These are phyloP conservation scores for Nematocida ironsii DNA, from an alignment of 371 early-diverging fungal genomes.

Conservation along the genomic window DNA sequence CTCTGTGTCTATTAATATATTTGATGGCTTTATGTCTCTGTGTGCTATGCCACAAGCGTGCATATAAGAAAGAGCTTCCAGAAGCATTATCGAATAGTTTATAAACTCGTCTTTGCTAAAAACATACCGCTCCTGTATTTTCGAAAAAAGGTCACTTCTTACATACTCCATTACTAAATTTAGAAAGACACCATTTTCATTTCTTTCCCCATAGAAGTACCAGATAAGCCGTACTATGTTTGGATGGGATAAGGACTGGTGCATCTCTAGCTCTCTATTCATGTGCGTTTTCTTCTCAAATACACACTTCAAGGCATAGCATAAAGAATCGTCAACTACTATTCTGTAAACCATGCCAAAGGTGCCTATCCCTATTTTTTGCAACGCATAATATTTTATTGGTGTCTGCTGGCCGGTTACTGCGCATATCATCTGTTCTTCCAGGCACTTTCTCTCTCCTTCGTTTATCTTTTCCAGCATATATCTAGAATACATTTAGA, in stretches of 20 bases:
- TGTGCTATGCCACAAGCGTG: slow-evolving; percentile 89
- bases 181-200: slow-evolving; percentile 58
- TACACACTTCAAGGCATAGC: slow-evolving; percentile 66
- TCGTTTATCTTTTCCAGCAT: not conserved
- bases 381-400: slow-evolving; percentile 27
- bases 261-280: slow-evolving; percentile 66
- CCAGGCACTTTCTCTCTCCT: slow-evolving; percentile 14
- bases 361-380: slow-evolving; percentile 66
- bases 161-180: slow-evolving; percentile 64
- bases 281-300: slow-evolving; percentile 61
- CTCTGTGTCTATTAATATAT: slow-evolving; percentile 80
- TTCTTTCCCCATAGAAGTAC: slow-evolving; percentile 57
- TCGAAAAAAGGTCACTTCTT: slow-evolving; percentile 34
- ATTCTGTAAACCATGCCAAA: slow-evolving; percentile 67
- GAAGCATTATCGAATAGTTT: slow-evolving; percentile 73
- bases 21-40: slow-evolving; percentile 90
- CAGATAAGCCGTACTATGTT: slow-evolving; percentile 59
- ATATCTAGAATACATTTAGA: slow-evolving; percentile 8
- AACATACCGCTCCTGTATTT: slow-evolving; percentile 37
- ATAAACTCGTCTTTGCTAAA: slow-evolving; percentile 23
- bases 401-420: slow-evolving; percentile 1
- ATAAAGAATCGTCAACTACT: slow-evolving; percentile 1
- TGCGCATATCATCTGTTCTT: not conserved
- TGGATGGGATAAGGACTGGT: slow-evolving; percentile 53
- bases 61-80: slow-evolving; percentile 83